These are phyloP conservation scores for Hypoxylon perforatum DNA, from an alignment of 495 filamentous ascomycete genomes.

Conservation along the genomic window DNA sequence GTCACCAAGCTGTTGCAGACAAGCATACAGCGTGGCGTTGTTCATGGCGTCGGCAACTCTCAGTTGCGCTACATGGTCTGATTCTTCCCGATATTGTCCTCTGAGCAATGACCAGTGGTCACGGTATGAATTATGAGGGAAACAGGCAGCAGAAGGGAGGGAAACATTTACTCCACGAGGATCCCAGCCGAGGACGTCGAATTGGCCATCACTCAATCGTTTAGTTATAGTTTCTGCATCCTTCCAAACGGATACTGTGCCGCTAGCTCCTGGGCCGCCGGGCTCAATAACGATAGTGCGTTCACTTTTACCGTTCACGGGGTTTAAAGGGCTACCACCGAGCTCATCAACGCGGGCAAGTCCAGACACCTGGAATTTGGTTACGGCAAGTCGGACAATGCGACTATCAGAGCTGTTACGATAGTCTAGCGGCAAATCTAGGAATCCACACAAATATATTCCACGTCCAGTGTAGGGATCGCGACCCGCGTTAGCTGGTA, in stretches of 20 bases:
- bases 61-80: conserved; percentile 46
- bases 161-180: conserved; percentile 66
- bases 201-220: conserved; percentile 55
- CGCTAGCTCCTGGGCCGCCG: conserved; percentile 59
- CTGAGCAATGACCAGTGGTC: conserved; percentile 56
- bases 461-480: conserved; percentile 52
- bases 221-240: conserved; percentile 48
- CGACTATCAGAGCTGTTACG: conserved; percentile 53
- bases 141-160: conserved; percentile 61
- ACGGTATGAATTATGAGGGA: conserved; percentile 53
- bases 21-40: conserved; percentile 56
- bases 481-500: neutral
- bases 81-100: conserved; percentile 51
- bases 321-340: too few relatives aligned
- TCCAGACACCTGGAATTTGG: conserved; percentile 58
- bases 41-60: conserved; percentile 53
- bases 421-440: conserved; percentile 61
- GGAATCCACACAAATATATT: conserved; percentile 59
- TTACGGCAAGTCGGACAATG: conserved; percentile 58
- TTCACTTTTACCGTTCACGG: conserved; percentile 50
- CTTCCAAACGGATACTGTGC: conserved; percentile 52
- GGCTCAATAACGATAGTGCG: conserved; percentile 60
- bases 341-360: conserved; percentile 37
- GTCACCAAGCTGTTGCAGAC: conserved; percentile 57
- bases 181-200: conserved; percentile 66